These are phyloP conservation scores for Colletotrichum coccodes DNA, from an alignment of 2,329 filamentous ascomycete species.

Conservation along the genomic window DNA sequence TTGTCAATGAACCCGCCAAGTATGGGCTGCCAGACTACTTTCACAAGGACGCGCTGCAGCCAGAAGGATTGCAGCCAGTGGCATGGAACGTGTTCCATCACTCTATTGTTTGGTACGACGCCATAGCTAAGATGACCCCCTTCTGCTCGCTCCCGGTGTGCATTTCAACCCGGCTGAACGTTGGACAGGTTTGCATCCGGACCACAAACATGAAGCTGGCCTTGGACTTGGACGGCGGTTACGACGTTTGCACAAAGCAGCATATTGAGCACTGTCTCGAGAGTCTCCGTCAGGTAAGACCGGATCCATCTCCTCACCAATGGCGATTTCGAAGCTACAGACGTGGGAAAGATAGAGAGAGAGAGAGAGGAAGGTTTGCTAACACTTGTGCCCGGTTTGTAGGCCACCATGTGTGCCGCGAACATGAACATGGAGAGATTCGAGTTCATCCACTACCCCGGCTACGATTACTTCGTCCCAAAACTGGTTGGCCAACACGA, in stretches of 20 bases:
- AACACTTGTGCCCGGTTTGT: background rate
- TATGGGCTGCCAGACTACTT: background rate
- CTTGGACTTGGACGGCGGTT: slow-evolving; percentile 4
- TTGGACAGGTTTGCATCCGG: background rate
- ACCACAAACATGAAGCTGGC: slow-evolving; percentile 8
- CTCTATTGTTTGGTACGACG: background rate
- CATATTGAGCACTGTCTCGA: slow-evolving; percentile 1
- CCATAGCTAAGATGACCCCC: background rate
- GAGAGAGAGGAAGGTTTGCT: too few species aligned
- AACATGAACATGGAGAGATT: slow-evolving; percentile 5
- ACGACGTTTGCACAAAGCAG: background rate
- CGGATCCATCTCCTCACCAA: too few species aligned
- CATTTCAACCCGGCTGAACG: background rate
- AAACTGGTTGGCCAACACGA: background rate
- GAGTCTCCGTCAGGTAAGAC: background rate
- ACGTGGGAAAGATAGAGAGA: too few species aligned
- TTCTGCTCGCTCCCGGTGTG: background rate
- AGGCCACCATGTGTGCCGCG: slow-evolving; percentile 2
- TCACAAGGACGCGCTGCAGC: background rate
- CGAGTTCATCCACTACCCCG: slow-evolving; percentile 1
- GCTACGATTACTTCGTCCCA: background rate
- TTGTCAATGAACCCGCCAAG: background rate
- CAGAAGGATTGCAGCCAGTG: slow-evolving; percentile 1
- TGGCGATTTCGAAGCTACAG: too few species aligned
- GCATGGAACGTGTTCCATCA: slow-evolving; percentile 3